Evolutionary conservation across 257 asterid genomes (phyloP).

Genomic region (Salvia miltiorrhiza): DNA sequence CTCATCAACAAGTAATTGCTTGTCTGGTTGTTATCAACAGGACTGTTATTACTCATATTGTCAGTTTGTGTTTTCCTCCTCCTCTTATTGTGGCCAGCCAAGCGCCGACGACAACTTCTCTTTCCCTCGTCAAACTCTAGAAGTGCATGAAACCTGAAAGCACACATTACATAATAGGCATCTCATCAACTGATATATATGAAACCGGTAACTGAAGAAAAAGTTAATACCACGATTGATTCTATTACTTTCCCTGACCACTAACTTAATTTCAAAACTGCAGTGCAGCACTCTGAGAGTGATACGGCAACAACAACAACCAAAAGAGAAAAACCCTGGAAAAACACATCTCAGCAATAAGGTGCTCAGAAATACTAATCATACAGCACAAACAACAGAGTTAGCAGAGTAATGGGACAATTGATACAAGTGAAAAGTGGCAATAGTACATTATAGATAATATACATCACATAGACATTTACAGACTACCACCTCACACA

Average conservation of each 20-base stretch:
- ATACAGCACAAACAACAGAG: conserved; percentile 1
- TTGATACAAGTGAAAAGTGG: neutral
- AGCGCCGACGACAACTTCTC: conserved; percentile 74
- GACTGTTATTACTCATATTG: conserved; percentile 28
- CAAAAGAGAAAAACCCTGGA: neutral
- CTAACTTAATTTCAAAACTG: neutral
- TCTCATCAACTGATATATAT: neutral
- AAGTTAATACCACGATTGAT: neutral
- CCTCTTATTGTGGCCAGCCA: conserved; percentile 83
- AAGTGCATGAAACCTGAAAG: conserved; percentile 71
- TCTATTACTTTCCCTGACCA: neutral
- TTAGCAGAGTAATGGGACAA: neutral
- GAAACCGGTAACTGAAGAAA: neutral
- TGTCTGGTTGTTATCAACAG: conserved; percentile 51
- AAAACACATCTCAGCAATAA: neutral
- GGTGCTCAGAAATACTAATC: neutral
- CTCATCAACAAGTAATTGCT: conserved; percentile 63
- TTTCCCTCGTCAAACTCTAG: conserved; percentile 88
- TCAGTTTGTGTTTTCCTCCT: conserved; percentile 72
- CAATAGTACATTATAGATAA: neutral
- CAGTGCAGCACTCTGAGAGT: neutral
- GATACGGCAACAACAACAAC: neutral
- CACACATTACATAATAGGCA: neutral
- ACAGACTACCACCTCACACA: neutral
- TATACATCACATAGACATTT: neutral